Base-by-base conservation (phyloP, 169 alveolate species). In the Babesia sp. region DNA sequence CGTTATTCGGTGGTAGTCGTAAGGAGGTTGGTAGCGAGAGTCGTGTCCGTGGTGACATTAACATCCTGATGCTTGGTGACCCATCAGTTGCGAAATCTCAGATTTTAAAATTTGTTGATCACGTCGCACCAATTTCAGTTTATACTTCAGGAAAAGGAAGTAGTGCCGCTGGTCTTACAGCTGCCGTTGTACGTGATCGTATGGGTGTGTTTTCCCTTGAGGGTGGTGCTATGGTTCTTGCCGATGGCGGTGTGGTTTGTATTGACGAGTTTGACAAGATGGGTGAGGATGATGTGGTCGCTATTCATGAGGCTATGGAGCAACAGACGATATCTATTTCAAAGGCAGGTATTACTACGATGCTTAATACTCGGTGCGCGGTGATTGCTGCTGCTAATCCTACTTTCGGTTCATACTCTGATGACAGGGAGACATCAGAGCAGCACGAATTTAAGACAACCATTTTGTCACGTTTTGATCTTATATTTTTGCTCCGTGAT, bases 261-360 rank as follows among this genome's bases (percentile, higher is more conserved):
- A 97, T 98, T 34, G 99, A 98, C 86, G 99, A 98, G 91, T 98
- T 98, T 86, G 99, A 98, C 87, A 98, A 98, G 90, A 98, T 97
- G 99, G 90, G 99, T 69, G 95, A 98, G 39, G 97, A 97, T 76
- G 99, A 98, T 79, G 95, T 99, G 64, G 99, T 98, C 4, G 99
- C 99, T 68, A 98, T 98, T 71, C 99, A 98, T 81, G 99, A 98
- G 85, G 99, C 99, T 22, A 98, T 98, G 99, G 99, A 98, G 84
- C 99, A 98, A 90, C 98, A 87, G 86, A 98, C 99, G 8, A 98
- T 98, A 29, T 93, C 98, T 33, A 96, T 98, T 66, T 98, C 99
- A 7, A 98, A 98, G 90, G 99, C 99, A 11, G 99, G 99, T 29
- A 97, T 98, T 75, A 98, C 99, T 12, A 97, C 99, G 1, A 95